A percentile compares a stretch with the other conserved stretches of the same genome.
Evolutionary conservation across 805 yeast genomes (phyloP).

Genomic region (Metschnikowia borealis): DNA sequence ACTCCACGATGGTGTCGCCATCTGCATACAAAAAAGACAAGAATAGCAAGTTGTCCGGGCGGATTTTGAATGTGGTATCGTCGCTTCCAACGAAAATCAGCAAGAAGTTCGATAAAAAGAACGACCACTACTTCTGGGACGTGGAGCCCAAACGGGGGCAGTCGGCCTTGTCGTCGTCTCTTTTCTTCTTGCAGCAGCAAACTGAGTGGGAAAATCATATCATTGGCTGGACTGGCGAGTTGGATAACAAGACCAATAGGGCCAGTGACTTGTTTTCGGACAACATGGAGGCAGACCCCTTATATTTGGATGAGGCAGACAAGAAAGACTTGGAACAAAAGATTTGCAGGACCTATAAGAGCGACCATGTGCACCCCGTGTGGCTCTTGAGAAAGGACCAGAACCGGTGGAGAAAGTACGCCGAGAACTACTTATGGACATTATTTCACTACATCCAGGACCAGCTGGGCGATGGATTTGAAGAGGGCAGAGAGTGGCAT

Average conservation of each 20-base stretch:
- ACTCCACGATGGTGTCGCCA: constrained; percentile 24
- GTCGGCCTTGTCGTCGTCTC: constrained; percentile 77
- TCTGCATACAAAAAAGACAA: constrained; percentile 22
- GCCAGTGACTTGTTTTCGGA: constrained; percentile 20
- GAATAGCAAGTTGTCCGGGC: constrained; percentile 51
- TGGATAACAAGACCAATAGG: constrained; percentile 35
- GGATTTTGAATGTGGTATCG: constrained; percentile 65
- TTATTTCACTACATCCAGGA: constrained; percentile 89
- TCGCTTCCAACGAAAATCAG: constrained; percentile 61
- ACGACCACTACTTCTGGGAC: constrained; percentile 46
- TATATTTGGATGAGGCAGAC: constrained; percentile 54
- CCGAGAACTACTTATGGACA: constrained; percentile 92
- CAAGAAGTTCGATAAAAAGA: constrained; percentile 30
- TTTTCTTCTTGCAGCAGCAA: constrained; percentile 56
- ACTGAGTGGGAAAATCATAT: constrained; percentile 84
- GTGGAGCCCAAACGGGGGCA: constrained; percentile 72
- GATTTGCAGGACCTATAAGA: constrained; percentile 43
- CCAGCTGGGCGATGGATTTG: constrained; percentile 63
- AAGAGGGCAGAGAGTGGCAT: constrained; percentile 72
- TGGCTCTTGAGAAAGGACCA: constrained; percentile 83
- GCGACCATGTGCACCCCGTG: constrained; percentile 70
- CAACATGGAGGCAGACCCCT: constrained; percentile 51
- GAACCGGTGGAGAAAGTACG: constrained; percentile 80
- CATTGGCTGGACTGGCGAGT: constrained; percentile 95
- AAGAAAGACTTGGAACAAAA: constrained; percentile 47